Evolutionary conservation across 768 basidiomycete genomes (phyloP), one percentile per base, ranked within the genome.

Genomic region (Serendipita indica): DNA sequence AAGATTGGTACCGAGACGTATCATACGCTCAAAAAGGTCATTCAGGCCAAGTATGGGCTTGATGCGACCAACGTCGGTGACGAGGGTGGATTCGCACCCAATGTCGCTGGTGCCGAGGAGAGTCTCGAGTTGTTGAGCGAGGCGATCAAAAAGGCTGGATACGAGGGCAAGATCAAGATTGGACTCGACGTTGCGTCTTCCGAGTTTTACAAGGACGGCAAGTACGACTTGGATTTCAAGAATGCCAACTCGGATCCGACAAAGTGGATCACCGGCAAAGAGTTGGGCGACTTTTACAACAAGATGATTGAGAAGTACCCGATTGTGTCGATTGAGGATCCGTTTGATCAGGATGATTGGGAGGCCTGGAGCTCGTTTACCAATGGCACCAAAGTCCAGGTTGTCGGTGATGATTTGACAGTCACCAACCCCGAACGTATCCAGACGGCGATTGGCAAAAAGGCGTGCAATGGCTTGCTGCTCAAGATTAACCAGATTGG

Each of bases 341-440:
- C 96, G 71, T 99, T 99, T 74, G 94, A 98, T 73, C 93, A 99
- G 77, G 96, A 99, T 70, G 96, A 99, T 75, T 97, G 91, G 90
- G 91, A 90, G 70, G 90, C 92, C 39, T 99, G 96, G 96, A 75
- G 81, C 34, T 83, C 91, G 77, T 89, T 97, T 75, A 96, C 87
- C 65, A 72, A 75, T 66, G 72, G 80, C 62, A 79, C 83, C 67
- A 77, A 78, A 22, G 85, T 93, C 70, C 91, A 54, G 32, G 85
- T 93, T 63, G 90, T 93, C 63, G 89, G 89, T 66, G 94, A 98
- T 67, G 96, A 99, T 70, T 73, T 99, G 75, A 94, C 92, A 13
- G 96, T 99, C 66, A 98, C 96, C 68, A 99, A 99, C 81, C 89
- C 91, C 39, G 72, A 83, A 62, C 84, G 96, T 62, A 97, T 99